Evolutionary conservation across 129 eudicot species (phyloP).

Genomic region (Saussurea involucrata): DNA sequence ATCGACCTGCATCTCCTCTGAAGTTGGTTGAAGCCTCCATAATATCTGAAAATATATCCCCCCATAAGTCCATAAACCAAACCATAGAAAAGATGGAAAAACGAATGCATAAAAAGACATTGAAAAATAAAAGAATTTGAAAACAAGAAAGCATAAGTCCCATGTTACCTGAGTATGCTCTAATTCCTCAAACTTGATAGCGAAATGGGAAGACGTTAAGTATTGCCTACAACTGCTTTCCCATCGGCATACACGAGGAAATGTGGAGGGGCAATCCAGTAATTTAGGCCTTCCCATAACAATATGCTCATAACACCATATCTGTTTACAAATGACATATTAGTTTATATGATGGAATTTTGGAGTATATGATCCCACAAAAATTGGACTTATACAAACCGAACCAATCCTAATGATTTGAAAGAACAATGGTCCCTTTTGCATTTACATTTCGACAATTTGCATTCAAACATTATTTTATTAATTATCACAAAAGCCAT

Average conservation of each 20-base stretch:
- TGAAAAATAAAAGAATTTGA: neutral
- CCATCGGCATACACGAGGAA: slow-evolving; percentile 68
- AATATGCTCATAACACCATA: slow-evolving; percentile 72
- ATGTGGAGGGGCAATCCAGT: slow-evolving; percentile 19
- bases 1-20: slow-evolving; percentile 40
- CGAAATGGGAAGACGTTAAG: slow-evolving; percentile 22
- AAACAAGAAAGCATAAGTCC: neutral
- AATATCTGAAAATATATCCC: slow-evolving; percentile 28
- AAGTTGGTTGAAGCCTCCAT: slow-evolving; percentile 50
- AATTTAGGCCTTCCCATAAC: slow-evolving; percentile 48
- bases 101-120: neutral
- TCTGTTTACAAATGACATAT: slow-evolving; percentile 24
- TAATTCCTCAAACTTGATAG: slow-evolving; percentile 37
- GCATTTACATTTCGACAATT: neutral
- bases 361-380: neutral
- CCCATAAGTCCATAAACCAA: neutral
- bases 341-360: neutral
- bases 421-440: neutral
- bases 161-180: slow-evolving; percentile 34
- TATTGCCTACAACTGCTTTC: slow-evolving; percentile 31
- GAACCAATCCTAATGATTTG: neutral
- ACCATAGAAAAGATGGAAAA: neutral
- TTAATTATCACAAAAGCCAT: neutral
- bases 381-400: neutral
- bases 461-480: neutral